Evolutionary conservation across 352 stramenopile genomes (phyloP).

Genomic region (Phytophthora vignae): DNA sequence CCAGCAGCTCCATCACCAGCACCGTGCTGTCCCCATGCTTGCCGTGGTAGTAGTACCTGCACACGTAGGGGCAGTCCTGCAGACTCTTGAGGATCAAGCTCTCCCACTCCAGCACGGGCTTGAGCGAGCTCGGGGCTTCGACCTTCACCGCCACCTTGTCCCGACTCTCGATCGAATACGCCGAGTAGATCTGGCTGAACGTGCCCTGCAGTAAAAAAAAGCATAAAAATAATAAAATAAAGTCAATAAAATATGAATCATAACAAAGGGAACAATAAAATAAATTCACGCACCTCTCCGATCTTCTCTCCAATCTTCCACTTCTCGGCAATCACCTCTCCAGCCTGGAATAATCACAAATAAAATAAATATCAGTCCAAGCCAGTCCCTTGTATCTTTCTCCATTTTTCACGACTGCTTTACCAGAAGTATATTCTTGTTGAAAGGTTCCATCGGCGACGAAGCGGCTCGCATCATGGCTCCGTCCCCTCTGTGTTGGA

Average conservation of each 20-base stretch:
- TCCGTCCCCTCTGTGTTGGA: not conserved
- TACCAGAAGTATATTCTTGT: slow-evolving; percentile 90
- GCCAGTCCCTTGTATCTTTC: slow-evolving; percentile 5
- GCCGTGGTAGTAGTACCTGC: slow-evolving; percentile 86
- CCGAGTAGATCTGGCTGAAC: slow-evolving; percentile 92
- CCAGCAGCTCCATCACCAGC: slow-evolving; percentile 89
- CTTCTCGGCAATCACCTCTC: slow-evolving; percentile 82
- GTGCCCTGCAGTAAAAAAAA: slow-evolving; percentile 77
- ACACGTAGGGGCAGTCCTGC: slow-evolving; percentile 85
- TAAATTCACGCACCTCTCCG: slow-evolving; percentile 73
- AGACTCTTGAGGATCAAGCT: slow-evolving; percentile 88
- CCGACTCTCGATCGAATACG: slow-evolving; percentile 76
- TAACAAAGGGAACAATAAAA: too few species aligned
- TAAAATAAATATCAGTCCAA: slow-evolving; percentile 4
- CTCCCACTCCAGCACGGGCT: slow-evolving; percentile 91
- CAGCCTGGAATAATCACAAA: slow-evolving; percentile 48
- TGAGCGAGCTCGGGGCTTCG: slow-evolving; percentile 85
- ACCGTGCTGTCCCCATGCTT: slow-evolving; percentile 89
- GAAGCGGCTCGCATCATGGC: slow-evolving; percentile 43
- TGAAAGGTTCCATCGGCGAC: slow-evolving; percentile 66
- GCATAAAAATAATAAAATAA: too few species aligned
- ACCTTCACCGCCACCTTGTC: slow-evolving; percentile 88
- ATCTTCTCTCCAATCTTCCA: slow-evolving; percentile 92
- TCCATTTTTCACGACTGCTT: not conserved
- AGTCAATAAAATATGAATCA: too few species aligned